Percentiles rank a stretch among this genome's conserved stretches.
Conservation (phyloP, 768 basidiomycete genomes). For the Termitomyces sp. region DNA sequence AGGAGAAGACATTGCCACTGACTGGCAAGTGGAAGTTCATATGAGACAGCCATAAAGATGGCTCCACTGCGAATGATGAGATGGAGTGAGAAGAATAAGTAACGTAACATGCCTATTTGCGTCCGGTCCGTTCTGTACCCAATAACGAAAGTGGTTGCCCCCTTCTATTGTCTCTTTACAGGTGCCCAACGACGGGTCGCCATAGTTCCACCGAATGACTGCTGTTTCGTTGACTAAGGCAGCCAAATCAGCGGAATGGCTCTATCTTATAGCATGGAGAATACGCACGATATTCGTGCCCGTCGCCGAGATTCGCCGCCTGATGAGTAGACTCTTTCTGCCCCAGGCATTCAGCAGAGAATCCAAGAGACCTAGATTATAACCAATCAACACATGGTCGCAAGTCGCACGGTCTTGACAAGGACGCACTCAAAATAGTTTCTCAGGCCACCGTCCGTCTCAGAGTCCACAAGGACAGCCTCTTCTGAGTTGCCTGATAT, state of each 20-base stretch:
- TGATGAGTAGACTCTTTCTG: conserved; percentile 71
- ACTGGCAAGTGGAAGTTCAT: conserved; percentile 65
- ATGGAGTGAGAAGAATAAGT: not conserved
- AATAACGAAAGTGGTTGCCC: conserved; percentile 87
- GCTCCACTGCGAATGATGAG: conserved; percentile 44
- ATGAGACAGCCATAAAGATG: conserved; percentile 71
- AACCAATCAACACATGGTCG: not conserved
- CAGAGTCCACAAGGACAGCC: conserved; percentile 55
- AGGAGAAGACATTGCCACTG: conserved; percentile 8
- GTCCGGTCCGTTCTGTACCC: conserved; percentile 67
- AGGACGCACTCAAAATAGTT: conserved; percentile 76
- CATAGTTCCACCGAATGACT: conserved; percentile 84
- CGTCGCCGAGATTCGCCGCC: conserved; percentile 78
- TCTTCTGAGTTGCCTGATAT: conserved; percentile 72
- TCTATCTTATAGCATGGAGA: not conserved
- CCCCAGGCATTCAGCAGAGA: conserved; percentile 78
- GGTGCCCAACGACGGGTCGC: conserved; percentile 73
- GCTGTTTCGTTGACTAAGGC: conserved; percentile 70
- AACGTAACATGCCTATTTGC: conserved; percentile 48
- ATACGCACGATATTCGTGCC: conserved; percentile 59
- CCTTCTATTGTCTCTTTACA: conserved; percentile 84
- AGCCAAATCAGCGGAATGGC: not conserved
- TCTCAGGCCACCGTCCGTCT: conserved; percentile 64
- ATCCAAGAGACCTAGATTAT: conserved; percentile 55
- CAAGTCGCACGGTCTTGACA: not conserved